Base-by-base conservation (phyloP, 768 basidiomycete genomes). In the Pisolithus sp. region DNA sequence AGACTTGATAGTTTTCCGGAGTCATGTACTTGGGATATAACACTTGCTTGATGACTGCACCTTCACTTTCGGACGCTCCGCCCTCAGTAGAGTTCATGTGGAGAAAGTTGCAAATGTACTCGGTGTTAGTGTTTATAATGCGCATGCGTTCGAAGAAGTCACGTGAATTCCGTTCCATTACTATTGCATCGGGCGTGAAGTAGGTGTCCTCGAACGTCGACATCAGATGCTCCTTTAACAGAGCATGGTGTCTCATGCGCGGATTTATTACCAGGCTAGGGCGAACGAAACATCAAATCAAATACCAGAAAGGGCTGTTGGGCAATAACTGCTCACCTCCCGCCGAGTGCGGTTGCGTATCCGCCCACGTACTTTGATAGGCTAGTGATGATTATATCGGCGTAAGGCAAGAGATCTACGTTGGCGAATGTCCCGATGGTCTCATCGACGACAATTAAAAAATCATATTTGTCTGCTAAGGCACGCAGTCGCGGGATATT, bases 91-190 rank as follows among this genome's bases (percentile, higher is more conserved):
- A 85, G 43, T 77, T 80, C 2, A 80, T 74, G 34, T 74, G 77
- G 26, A 99, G 75, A 64, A 86, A 81, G 48, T 89, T 85, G 67
- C 92, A 94, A 51, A 94, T 73, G 41, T 78, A 79, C 62, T 91
- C 84, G 3, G 94, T 75, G 66, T 95, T 98, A 26, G 68, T 65
- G 67, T 98, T 90, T 68, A 94, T 91, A 48, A 73, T 66, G 51
- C 74, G 74, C 57, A 93, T 78, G 50, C 95, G 89, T 9, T 72
- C 74, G 48, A 76, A 70, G 73, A 95, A 98, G 71, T 96, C 85
- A 48, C 95, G 89, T 17, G 95, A 98, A 70, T 99, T 99, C 57
- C 94, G 87, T 66, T 99, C 95, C 88, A 99, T 89, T 75, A 83
- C 94, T 50, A 97, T 82, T 38, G 90, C 93, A 62, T 99, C 95